Evolutionary conservation across 2,329 filamentous ascomycete genomes (phyloP).

Genomic region (Colletotrichum lupini): DNA sequence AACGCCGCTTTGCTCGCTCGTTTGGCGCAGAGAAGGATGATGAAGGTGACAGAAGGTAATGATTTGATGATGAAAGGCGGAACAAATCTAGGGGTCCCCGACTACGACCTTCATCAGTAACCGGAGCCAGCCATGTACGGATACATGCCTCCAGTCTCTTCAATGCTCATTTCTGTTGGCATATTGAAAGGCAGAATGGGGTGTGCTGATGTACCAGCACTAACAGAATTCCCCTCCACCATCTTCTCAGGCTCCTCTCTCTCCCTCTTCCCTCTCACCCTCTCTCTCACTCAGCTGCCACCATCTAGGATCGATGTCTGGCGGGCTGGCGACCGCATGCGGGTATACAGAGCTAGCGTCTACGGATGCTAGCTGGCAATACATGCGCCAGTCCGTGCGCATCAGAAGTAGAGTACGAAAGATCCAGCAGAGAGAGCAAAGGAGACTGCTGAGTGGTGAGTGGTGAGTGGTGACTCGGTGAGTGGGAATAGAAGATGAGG

Average conservation of each 20-base stretch:
- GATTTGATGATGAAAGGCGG: background rate
- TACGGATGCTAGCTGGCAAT: background rate
- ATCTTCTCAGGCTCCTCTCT: background rate
- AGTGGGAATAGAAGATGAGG: background rate
- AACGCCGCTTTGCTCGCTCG: slow-evolving; percentile 1
- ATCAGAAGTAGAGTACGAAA: background rate
- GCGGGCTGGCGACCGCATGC: slow-evolving; percentile 11
- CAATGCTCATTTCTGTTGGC: background rate
- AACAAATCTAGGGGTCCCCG: slow-evolving; percentile 11
- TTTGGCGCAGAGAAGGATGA: background rate
- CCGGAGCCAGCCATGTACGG: background rate
- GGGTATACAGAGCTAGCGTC: background rate
- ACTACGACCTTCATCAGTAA: background rate
- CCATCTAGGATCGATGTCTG: background rate
- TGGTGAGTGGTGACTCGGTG: background rate
- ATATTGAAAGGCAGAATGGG: background rate
- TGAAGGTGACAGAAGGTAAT: background rate
- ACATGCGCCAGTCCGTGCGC: slow-evolving; percentile 11
- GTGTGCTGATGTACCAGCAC: background rate
- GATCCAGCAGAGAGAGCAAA: background rate
- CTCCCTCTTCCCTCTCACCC: background rate
- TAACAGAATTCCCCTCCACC: background rate
- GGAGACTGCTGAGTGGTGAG: background rate
- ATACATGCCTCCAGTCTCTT: background rate
- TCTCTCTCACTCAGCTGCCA: background rate